phyloP scores from a whole-genome alignment of 176 grass and related monocot species.

The Carex scoparia region DNA sequence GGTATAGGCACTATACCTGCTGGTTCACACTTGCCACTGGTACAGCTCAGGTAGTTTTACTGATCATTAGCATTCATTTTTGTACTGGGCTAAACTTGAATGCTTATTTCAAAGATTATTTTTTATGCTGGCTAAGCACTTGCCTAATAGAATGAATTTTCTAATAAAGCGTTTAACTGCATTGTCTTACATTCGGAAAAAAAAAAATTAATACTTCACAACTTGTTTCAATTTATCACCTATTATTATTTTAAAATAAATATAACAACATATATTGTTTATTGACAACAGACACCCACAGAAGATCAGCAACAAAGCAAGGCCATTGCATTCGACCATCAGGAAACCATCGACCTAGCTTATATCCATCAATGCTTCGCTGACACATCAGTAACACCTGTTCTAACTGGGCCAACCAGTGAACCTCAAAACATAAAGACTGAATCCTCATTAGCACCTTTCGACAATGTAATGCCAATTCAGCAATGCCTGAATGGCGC shows the following conservation, averaged over 20 bases:
- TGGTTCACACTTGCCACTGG: not conserved
- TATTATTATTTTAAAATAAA: not conserved
- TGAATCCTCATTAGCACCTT: not conserved
- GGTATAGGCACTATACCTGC: not conserved
- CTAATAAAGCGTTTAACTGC: not conserved
- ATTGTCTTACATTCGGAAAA: not conserved
- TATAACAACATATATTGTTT: not conserved
- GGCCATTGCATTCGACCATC: not conserved
- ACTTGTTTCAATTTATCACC: not conserved
- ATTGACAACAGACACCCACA: not conserved
- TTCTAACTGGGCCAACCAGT: not conserved
- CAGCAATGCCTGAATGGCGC: not conserved
- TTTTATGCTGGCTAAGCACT: not conserved
- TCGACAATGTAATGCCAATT: not conserved
- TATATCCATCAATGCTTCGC: not conserved
- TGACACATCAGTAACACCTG: not conserved
- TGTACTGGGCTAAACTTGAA: not conserved
- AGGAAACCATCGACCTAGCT: not conserved
- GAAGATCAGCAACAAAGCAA: not conserved
- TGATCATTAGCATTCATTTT: not conserved
- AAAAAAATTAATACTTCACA: not conserved
- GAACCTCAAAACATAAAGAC: not conserved
- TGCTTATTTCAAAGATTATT: not conserved
- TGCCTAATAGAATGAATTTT: not conserved
- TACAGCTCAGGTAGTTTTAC: not conserved